Evolutionary conservation across 331 rosid genomes (phyloP).

Genomic region (Cucumis variabilis): DNA sequence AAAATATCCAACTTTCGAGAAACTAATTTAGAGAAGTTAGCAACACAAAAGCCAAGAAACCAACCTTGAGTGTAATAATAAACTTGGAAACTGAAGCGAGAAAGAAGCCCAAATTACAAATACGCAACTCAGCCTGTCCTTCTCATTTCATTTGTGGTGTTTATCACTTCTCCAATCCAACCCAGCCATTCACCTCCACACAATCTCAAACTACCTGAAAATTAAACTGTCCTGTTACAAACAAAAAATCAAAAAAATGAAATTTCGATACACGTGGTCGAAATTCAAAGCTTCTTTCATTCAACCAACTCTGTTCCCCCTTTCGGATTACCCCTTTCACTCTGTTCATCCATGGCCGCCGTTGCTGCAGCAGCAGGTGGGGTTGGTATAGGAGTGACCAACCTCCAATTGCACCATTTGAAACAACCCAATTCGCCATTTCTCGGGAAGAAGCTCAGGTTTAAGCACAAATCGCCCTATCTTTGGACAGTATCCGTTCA

Average conservation of each 20-base stretch:
- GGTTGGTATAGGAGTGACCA: slow-evolving; percentile 54
- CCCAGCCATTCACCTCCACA: slow-evolving; percentile 6
- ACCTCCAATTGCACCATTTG: slow-evolving; percentile 55
- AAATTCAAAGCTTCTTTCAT: slow-evolving; percentile 6
- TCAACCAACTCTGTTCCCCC: slow-evolving; percentile 17
- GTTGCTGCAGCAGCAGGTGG: slow-evolving; percentile 66
- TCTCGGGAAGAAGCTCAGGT: slow-evolving; percentile 59
- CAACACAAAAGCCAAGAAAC: not conserved
- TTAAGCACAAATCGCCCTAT: slow-evolving; percentile 46
- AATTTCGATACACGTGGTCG: not conserved
- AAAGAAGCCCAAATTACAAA: not conserved
- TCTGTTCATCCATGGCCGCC: slow-evolving; percentile 61
- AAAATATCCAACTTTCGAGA: not conserved
- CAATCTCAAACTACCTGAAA: slow-evolving; percentile 8
- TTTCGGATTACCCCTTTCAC: not conserved
- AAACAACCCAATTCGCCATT: slow-evolving; percentile 58
- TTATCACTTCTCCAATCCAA: not conserved
- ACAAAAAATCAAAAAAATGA: not conserved
- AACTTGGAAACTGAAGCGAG: not conserved
- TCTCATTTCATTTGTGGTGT: not conserved
- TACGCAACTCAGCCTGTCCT: not conserved
- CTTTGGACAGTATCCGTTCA: slow-evolving; percentile 39
- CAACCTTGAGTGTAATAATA: not conserved
- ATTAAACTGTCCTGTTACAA: not conserved
- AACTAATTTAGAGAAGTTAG: not conserved